Conservation (phyloP, 345 rosid species). For the Hypericum perforatum region DNA sequence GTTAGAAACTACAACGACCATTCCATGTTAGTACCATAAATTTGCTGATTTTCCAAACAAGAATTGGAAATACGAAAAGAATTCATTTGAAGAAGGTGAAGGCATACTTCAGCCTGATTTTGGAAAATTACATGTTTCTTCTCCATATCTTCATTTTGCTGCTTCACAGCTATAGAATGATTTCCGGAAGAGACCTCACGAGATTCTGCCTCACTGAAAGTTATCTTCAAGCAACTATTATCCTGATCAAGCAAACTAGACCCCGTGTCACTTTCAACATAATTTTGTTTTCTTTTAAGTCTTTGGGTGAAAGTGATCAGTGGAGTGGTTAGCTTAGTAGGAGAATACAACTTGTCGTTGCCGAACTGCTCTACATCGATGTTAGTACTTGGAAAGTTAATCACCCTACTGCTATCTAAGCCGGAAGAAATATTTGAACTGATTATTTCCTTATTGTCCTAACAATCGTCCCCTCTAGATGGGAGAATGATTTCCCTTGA, state of each 20-base stretch:
- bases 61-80: background rate
- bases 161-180: conserved; percentile 3
- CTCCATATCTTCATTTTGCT: conserved; percentile 4
- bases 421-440: conserved; percentile 10
- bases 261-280: conserved; percentile 8
- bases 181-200: conserved; percentile 9
- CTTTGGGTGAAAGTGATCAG: conserved; percentile 34
- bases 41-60: no score
- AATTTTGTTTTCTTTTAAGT: conserved; percentile 19
- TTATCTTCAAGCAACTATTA: conserved; percentile 7
- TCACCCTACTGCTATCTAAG: conserved; percentile 4
- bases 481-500: conserved; percentile 16
- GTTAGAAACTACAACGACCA: no score
- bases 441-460: conserved; percentile 7
- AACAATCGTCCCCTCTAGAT: conserved; percentile 2
- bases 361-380: background rate
- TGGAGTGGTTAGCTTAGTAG: conserved; percentile 14
- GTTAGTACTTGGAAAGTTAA: no score
- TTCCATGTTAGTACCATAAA: no score
- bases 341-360: conserved; percentile 7
- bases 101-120: conserved; percentile 12
- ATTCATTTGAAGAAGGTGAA: background rate
- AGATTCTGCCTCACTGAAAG: conserved; percentile 7
- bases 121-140: background rate
- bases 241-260: conserved; percentile 4